phyloP scores from a whole-genome alignment of 2,329 filamentous ascomycete species.

The Polychaeton citri region DNA sequence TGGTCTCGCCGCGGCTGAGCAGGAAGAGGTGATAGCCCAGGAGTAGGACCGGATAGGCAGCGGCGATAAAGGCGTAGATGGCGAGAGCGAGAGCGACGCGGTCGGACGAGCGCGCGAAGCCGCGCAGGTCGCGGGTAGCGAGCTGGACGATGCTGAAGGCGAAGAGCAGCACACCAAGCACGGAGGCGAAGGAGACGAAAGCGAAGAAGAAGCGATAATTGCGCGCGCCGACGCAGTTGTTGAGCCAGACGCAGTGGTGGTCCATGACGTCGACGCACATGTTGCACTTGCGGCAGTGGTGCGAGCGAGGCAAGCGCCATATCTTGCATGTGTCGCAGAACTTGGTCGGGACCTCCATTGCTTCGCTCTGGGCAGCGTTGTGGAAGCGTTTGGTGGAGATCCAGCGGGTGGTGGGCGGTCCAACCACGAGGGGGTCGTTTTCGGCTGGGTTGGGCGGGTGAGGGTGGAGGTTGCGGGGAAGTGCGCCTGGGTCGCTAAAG shows the following conservation, averaged over 20 bases:
- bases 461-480: slow-evolving; percentile 81
- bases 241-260: slow-evolving; percentile 97
- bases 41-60: slow-evolving; percentile 70
- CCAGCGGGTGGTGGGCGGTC: slow-evolving; percentile 86
- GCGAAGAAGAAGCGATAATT: slow-evolving; percentile 98
- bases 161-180: slow-evolving; percentile 64
- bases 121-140: slow-evolving; percentile 50
- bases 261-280: slow-evolving; percentile 96
- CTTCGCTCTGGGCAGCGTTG: slow-evolving; percentile 29
- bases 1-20: slow-evolving; percentile 83
- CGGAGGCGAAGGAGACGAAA: slow-evolving; percentile 67
- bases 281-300: slow-evolving; percentile 93
- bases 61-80: slow-evolving; percentile 62
- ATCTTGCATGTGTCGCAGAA: slow-evolving; percentile 97
- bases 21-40: slow-evolving; percentile 86
- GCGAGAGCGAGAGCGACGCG: slow-evolving; percentile 59
- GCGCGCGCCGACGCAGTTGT: slow-evolving; percentile 91
- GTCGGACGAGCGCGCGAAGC: slow-evolving; percentile 11
- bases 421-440: slow-evolving; percentile 68
- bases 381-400: slow-evolving; percentile 50
- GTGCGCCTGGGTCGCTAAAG: slow-evolving; percentile 79
- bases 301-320: slow-evolving; percentile 88
- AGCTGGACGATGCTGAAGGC: slow-evolving; percentile 71
- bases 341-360: slow-evolving; percentile 96
- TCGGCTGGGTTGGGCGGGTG: slow-evolving; percentile 65